Percentiles rank a stretch among this genome's conserved stretches.
phyloP scores from a whole-genome alignment of 257 asterid species.

The Rehmannia glutinosa region DNA sequence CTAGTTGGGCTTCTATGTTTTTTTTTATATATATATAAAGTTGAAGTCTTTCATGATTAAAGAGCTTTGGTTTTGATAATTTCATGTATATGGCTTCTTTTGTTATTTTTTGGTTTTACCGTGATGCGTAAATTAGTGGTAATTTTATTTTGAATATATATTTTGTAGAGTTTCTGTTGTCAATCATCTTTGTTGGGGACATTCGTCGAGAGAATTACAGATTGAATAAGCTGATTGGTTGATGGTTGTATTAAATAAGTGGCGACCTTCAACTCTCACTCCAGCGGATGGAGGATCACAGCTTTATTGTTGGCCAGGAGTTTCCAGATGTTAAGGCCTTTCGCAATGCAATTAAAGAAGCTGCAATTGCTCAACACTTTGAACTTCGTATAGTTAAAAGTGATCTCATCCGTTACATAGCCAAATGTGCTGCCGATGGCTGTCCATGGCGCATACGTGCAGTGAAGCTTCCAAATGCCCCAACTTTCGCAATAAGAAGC shows the following conservation, averaged over 20 bases:
- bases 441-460: conserved; percentile 92
- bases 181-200: conserved; percentile 2
- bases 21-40: not conserved
- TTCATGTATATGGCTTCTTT: not conserved
- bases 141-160: not conserved
- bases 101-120: not conserved
- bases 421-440: conserved; percentile 72
- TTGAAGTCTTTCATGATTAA: not conserved
- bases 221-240: conserved; percentile 13
- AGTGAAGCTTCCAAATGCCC: conserved; percentile 66
- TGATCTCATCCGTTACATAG: conserved; percentile 66
- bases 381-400: conserved; percentile 68
- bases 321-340: conserved; percentile 72
- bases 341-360: conserved; percentile 69
- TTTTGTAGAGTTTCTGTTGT: conserved; percentile 8
- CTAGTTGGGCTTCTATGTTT: not conserved
- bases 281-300: conserved; percentile 50
- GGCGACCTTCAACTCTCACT: not conserved
- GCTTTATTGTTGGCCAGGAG: conserved; percentile 58
- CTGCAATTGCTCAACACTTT: conserved; percentile 80
- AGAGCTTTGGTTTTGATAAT: not conserved
- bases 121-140: not conserved
- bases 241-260: conserved; percentile 14
- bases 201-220: not conserved
- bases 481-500: conserved; percentile 60